Evolutionary conservation across 805 yeast genomes (phyloP).

Genomic region (Kodamaea jinghongensis): DNA sequence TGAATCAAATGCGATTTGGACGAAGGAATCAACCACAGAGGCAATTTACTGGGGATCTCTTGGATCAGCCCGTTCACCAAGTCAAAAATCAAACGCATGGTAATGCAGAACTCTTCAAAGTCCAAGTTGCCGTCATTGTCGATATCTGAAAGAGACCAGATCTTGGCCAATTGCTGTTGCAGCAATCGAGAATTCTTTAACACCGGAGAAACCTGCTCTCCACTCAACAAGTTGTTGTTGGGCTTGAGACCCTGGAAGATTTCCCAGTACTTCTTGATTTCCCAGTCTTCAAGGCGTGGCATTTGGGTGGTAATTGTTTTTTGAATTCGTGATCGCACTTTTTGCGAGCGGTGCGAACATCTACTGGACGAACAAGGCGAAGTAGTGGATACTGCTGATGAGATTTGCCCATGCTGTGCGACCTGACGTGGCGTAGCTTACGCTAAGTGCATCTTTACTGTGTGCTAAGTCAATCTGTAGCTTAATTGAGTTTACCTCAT

Average conservation of each 20-base stretch:
- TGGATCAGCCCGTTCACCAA: conserved; percentile 66
- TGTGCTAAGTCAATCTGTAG: no score
- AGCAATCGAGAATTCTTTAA: conserved; percentile 84
- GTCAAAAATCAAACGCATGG: conserved; percentile 94
- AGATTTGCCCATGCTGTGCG: no score
- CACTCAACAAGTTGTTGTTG: conserved; percentile 69
- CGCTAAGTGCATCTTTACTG: no score
- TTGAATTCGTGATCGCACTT: background rate
- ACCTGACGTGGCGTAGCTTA: no score
- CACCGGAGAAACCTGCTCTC: conserved; percentile 81
- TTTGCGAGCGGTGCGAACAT: no score
- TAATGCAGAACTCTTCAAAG: conserved; percentile 96
- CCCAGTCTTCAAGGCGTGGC: conserved; percentile 90
- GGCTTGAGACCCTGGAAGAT: conserved; percentile 91
- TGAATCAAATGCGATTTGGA: conserved; percentile 81
- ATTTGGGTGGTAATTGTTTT: conserved; percentile 14
- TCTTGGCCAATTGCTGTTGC: conserved; percentile 70
- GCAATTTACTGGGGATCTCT: conserved; percentile 68
- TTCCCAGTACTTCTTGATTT: conserved; percentile 96
- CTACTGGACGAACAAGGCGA: no score
- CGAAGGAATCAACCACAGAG: conserved; percentile 91
- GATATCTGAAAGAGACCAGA: conserved; percentile 92
- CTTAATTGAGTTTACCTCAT: no score
- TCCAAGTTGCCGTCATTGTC: conserved; percentile 90
- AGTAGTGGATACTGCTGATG: no score